phyloP scores from a whole-genome alignment of 495 filamentous ascomycete species.

The Podospora didyma region DNA sequence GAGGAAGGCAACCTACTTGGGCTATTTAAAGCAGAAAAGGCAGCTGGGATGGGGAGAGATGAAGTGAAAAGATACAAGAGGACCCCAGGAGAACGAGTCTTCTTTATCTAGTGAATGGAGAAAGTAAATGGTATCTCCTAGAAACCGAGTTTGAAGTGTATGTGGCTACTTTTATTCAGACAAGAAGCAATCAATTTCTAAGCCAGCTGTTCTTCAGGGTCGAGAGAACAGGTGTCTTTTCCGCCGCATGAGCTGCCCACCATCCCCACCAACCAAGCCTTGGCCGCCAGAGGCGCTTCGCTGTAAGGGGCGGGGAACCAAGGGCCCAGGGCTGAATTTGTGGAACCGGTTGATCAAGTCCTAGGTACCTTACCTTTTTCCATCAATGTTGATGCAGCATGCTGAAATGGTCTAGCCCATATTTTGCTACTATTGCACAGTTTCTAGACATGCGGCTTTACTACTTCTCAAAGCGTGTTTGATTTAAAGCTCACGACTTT shows the following conservation, averaged over 20 bases:
- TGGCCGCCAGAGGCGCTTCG: constrained; percentile 10
- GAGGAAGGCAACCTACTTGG: background rate
- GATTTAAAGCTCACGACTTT: too few relatives aligned
- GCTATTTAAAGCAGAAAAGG: constrained; percentile 1
- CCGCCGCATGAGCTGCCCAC: constrained; percentile 4
- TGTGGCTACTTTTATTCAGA: constrained; percentile 24
- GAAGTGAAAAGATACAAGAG: background rate
- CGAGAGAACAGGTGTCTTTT: constrained; percentile 34
- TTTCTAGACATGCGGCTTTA: too few relatives aligned
- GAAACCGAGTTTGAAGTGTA: background rate
- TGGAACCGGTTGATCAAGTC: background rate
- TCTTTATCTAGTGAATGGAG: constrained; percentile 11
- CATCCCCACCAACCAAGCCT: constrained; percentile 3
- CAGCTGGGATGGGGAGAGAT: background rate
- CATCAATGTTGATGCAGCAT: too few relatives aligned
- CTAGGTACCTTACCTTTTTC: background rate
- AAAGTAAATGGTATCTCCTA: constrained; percentile 8
- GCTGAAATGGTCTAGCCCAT: too few relatives aligned
- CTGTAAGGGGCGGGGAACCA: constrained; percentile 4
- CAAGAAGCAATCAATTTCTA: constrained; percentile 15
- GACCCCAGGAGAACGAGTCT: constrained; percentile 9
- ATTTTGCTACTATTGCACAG: too few relatives aligned
- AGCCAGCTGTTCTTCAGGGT: constrained; percentile 14
- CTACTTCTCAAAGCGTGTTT: too few relatives aligned
- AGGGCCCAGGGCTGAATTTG: background rate